phyloP scores from a whole-genome alignment of 2,329 filamentous ascomycete species.

The Aspergillus candidus region DNA sequence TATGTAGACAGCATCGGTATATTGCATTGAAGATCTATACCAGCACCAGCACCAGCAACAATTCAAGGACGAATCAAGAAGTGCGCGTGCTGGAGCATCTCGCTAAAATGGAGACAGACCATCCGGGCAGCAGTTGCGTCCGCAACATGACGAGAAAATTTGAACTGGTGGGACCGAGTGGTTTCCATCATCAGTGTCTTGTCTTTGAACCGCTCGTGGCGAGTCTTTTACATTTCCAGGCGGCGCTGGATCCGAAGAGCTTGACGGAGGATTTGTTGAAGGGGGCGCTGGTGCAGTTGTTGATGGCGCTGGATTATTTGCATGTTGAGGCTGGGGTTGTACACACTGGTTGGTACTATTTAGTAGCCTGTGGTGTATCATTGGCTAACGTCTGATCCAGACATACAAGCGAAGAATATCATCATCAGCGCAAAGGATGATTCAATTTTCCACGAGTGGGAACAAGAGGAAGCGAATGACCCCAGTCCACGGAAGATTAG shows the following conservation, averaged over 20 bases:
- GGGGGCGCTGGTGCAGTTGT: slow-evolving; percentile 7
- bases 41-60: too few species aligned
- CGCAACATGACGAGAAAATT: slow-evolving; percentile 1
- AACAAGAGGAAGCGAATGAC: slow-evolving; percentile 13
- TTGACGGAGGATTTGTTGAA: slow-evolving; percentile 5
- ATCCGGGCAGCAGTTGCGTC: slow-evolving; percentile 3
- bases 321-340: slow-evolving; percentile 14
- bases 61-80: too few species aligned
- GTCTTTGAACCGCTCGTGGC: slow-evolving; percentile 3
- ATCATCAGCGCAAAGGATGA: slow-evolving; percentile 20
- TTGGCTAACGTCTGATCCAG: slow-evolving; percentile 8
- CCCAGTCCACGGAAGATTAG: slow-evolving; percentile 21
- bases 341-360: slow-evolving; percentile 14
- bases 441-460: slow-evolving; percentile 18
- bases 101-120: background rate
- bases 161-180: slow-evolving; percentile 1
- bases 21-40: slow-evolving; percentile 1
- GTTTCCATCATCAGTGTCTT: slow-evolving; percentile 7
- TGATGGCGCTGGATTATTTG: slow-evolving; percentile 17
- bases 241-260: slow-evolving; percentile 3
- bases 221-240: slow-evolving; percentile 9
- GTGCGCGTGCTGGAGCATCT: too few species aligned
- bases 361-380: background rate
- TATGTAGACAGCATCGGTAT: slow-evolving; percentile 2
- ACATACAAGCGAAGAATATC: slow-evolving; percentile 25